Conservation (phyloP, 257 asterid species). For the Nicotiana attenuata region DNA sequence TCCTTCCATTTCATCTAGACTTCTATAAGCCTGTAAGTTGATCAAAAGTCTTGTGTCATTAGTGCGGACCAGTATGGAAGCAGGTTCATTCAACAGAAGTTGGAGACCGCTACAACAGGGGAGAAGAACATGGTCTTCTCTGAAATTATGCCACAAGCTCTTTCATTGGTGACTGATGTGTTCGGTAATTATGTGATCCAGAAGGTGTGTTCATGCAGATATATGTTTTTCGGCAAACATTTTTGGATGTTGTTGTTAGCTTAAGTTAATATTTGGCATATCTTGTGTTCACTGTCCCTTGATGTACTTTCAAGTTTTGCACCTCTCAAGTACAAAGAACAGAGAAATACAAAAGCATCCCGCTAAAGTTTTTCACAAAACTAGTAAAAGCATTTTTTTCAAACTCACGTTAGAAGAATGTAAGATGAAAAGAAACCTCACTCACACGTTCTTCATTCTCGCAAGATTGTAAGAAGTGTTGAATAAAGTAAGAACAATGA, state of each 20-base stretch:
- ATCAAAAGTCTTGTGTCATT: conserved; percentile 9
- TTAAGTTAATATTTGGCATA: neutral
- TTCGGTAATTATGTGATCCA: conserved; percentile 66
- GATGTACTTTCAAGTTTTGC: no score
- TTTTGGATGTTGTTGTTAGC: neutral
- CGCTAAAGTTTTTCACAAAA: no score
- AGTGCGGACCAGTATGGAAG: conserved; percentile 68
- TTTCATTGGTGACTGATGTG: conserved; percentile 56
- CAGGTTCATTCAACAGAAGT: conserved; percentile 61
- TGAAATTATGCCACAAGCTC: conserved; percentile 52
- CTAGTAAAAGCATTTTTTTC: no score
- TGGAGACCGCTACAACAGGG: conserved; percentile 43
- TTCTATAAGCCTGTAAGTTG: neutral
- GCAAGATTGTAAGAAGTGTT: neutral
- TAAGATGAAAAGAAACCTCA: no score
- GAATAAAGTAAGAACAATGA: neutral
- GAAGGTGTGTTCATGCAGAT: conserved; percentile 29
- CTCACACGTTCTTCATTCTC: no score
- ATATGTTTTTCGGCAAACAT: neutral
- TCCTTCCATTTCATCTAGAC: neutral
- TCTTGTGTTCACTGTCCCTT: neutral
- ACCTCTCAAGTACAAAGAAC: no score
- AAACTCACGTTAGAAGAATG: no score
- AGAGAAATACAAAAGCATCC: no score
- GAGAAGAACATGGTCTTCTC: conserved; percentile 47